A percentile compares a stretch with the other conserved stretches of the same genome.
phyloP scores from a whole-genome alignment of 2,329 filamentous ascomycete genomes.

The Pseudogymnoascus sp. region DNA sequence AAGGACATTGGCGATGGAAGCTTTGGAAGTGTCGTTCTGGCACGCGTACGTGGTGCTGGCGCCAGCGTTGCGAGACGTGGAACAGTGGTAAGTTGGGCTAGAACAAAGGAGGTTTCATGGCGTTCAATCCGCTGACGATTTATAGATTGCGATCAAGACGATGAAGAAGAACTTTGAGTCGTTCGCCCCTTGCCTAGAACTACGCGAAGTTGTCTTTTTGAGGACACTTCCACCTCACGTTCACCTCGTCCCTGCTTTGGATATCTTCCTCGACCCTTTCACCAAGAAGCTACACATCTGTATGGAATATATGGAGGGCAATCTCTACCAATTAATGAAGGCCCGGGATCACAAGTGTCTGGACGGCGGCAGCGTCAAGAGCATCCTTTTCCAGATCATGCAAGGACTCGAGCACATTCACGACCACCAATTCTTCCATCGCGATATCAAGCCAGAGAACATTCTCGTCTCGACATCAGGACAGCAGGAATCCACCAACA shows the following conservation, averaged over 20 bases:
- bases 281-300: conserved; percentile 94
- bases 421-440: conserved; percentile 94
- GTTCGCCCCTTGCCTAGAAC: conserved; percentile 79
- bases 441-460: conserved; percentile 98
- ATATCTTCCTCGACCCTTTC: conserved; percentile 95
- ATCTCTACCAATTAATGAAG: conserved; percentile 98
- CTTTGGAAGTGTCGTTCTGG: conserved; percentile 91
- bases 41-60: conserved; percentile 83
- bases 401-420: conserved; percentile 95
- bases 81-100: conserved; percentile 61
- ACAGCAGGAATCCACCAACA: conserved; percentile 70
- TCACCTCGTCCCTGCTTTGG: conserved; percentile 91
- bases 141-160: conserved; percentile 93
- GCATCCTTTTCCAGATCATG: conserved; percentile 95
- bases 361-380: conserved; percentile 88
- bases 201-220: conserved; percentile 94
- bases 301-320: conserved; percentile 99
- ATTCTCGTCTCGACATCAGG: conserved; percentile 86
- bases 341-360: conserved; percentile 90
- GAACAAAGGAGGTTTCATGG: conserved; percentile 12
- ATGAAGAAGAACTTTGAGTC: conserved; percentile 99
- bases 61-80: conserved; percentile 81
- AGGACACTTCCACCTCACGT: conserved; percentile 79
- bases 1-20: conserved; percentile 99
- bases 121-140: conserved; percentile 12